Evolutionary conservation across 805 yeast species (phyloP).

Genomic region (Starmera quercuum): DNA sequence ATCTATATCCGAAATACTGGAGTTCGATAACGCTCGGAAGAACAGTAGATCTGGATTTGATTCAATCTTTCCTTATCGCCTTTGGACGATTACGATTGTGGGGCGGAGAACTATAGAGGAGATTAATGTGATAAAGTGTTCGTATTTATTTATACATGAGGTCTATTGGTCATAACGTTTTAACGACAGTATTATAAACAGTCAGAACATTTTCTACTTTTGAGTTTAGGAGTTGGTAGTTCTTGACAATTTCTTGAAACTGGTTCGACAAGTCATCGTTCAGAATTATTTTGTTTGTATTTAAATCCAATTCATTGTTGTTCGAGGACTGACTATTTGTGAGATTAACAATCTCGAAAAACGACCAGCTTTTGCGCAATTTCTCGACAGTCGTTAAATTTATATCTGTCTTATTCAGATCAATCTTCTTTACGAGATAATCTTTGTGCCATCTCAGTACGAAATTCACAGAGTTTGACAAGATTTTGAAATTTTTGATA

Average conservation of each 20-base stretch:
- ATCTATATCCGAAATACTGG: no score
- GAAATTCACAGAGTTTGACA: constrained; percentile 28
- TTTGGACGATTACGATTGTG: no score
- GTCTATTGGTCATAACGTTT: no score
- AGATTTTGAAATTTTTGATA: constrained; percentile 29
- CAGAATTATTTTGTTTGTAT: constrained; percentile 12
- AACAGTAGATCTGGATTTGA: no score
- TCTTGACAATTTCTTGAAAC: constrained; percentile 7
- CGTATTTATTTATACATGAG: no score
- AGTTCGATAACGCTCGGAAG: no score
- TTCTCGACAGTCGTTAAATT: constrained; percentile 22
- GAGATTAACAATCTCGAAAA: constrained; percentile 26
- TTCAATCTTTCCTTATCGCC: no score
- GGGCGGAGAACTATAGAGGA: no score
- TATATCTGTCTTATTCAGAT: constrained; percentile 18
- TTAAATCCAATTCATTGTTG: constrained; percentile 3
- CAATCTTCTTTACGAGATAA: constrained; percentile 11
- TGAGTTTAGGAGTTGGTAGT: constrained; percentile 3
- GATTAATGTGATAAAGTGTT: no score
- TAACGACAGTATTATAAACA: not conserved
- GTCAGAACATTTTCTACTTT: constrained; percentile 2
- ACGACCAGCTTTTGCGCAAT: constrained; percentile 30
- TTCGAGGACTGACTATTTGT: constrained; percentile 8
- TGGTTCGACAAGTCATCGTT: constrained; percentile 10
- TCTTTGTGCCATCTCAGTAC: constrained; percentile 17